Evolutionary conservation across 129 eudicot genomes (phyloP).

Genomic region (Erigeron canadensis): DNA sequence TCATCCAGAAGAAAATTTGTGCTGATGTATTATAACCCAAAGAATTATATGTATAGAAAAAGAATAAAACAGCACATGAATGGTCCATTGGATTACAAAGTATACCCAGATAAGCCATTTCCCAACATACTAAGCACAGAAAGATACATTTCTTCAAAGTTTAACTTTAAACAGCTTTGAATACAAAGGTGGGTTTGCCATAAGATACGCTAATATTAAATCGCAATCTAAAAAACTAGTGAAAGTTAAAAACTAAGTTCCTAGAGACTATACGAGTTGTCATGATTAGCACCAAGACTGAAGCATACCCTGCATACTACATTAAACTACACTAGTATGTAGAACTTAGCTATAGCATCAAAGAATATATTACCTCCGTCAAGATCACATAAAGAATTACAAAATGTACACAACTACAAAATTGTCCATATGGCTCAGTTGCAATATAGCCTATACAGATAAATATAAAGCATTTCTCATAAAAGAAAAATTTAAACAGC

Average conservation of each 20-base stretch:
- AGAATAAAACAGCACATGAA: neutral
- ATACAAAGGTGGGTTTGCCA: neutral
- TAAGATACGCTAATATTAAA: neutral
- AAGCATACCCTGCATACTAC: neutral
- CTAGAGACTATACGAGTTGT: slow-evolving; percentile 5
- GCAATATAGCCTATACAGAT: slow-evolving; percentile 21
- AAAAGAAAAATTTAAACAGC: neutral
- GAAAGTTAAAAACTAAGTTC: neutral
- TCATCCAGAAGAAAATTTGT: neutral
- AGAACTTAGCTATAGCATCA: neutral
- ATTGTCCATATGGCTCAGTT: slow-evolving; percentile 4
- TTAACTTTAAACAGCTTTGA: slow-evolving; percentile 6
- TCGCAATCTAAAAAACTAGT: neutral
- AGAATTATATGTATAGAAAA: neutral
- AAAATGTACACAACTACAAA: neutral
- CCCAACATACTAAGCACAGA: slow-evolving; percentile 1
- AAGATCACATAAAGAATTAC: slow-evolving; percentile 12
- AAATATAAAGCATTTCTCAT: slow-evolving; percentile 24
- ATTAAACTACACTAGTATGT: slow-evolving; percentile 6
- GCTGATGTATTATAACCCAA: slow-evolving; percentile 7
- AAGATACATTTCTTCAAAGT: neutral
- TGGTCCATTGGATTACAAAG: neutral
- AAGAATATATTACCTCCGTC: neutral
- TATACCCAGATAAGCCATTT: slow-evolving; percentile 9
- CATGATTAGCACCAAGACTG: slow-evolving; percentile 9